phyloP scores from a whole-genome alignment of 2,329 filamentous ascomycete species.

The Monosporascus sp. region DNA sequence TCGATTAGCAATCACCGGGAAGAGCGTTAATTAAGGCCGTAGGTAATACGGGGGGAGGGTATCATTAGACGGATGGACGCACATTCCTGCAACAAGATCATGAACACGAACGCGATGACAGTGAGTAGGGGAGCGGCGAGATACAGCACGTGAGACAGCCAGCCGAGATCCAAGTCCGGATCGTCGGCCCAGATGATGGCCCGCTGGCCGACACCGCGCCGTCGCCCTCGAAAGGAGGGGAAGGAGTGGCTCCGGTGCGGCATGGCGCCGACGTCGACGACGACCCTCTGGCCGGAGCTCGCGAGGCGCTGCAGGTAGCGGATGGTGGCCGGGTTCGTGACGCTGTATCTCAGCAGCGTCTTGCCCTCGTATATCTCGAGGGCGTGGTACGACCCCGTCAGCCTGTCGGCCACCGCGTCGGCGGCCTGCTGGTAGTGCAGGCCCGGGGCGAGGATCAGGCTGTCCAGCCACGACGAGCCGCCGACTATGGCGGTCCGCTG shows the following conservation, averaged over 20 bases:
- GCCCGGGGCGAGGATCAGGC: constrained; percentile 53
- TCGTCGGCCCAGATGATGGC: constrained; percentile 25
- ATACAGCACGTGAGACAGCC: constrained; percentile 45
- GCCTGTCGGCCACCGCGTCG: constrained; percentile 41
- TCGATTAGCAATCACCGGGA: too few relatives aligned
- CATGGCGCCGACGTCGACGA: constrained; percentile 52
- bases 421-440: constrained; percentile 57
- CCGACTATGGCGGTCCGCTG: constrained; percentile 52
- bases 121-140: constrained; percentile 43
- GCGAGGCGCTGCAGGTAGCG: constrained; percentile 51
- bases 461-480: constrained; percentile 51
- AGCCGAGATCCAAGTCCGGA: constrained; percentile 31
- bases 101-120: constrained; percentile 35
- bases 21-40: too few relatives aligned
- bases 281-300: constrained; percentile 49
- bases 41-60: neutral
- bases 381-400: constrained; percentile 35
- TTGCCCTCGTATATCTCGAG: constrained; percentile 27
- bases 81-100: constrained; percentile 44
- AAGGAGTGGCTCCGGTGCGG: constrained; percentile 32
- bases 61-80: constrained; percentile 5
- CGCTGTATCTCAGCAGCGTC: constrained; percentile 26
- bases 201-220: constrained; percentile 17
- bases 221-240: constrained; percentile 19
- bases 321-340: constrained; percentile 49